Evolutionary conservation across 140 eudicot genomes (phyloP), one percentile per base, ranked within the genome.

Genomic region (Senecio squalidus): DNA sequence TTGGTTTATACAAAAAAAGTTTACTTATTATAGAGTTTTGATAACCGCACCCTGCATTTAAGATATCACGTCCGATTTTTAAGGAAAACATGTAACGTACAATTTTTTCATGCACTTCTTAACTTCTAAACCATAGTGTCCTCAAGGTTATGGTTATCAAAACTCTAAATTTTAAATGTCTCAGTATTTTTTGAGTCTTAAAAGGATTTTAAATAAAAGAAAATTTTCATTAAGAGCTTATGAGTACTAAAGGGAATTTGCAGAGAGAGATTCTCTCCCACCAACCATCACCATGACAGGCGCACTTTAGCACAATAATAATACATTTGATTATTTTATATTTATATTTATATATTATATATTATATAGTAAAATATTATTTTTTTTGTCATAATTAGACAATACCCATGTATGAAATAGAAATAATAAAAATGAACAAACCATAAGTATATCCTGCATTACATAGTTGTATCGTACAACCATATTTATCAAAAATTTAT

Each of bases 201-300:
- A 54, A 66, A 48, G 20, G 44, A 49, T 38, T 64, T 64, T 33
- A 63, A 49, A 53, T 51, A 53, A 40, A 53, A 54, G 41, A 66
- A 66, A 66, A 26, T 55, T 26, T 60, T 60, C 39, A 60, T 29
- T 25, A 59, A 13, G 38, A 39, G 24, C 24, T 39, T 14, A 55
- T 27, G 18, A 14, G 49, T 48, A 31, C 46, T 54, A 68, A 60
- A 68, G 66, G 22, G 67, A 68, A 68, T 58, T 69, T 27, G 45
- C 74, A 69, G 60, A 40, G 54, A 54, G 62, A 68, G 66, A 68
- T 68, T 49, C 66, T 58, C 66, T 60, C 58, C 43, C 74, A 68
- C 74, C 74, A 58, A 58, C 74, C 74, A 68, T 57, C 67, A 60
- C 74, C 74, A 68, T 48, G 59, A 16, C 67, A 68, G 67, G 66